Conservation (phyloP, 1,284 basidiomycete species). For the Boletus sp. region DNA sequence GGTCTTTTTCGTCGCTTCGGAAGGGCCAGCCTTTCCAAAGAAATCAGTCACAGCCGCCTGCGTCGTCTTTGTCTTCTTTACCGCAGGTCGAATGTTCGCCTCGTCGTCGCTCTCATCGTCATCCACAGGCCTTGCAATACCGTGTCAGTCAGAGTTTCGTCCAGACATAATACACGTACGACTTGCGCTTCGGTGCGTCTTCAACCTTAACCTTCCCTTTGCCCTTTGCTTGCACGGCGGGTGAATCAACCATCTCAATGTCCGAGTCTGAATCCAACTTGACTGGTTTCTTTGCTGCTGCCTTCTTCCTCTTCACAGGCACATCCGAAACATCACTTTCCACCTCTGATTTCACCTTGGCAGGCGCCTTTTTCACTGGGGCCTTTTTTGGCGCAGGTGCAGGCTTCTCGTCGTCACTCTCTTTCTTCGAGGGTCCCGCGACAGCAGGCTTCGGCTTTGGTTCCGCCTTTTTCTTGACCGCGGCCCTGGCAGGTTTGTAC, state of each 20-base stretch:
- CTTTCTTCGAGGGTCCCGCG: slow-evolving; percentile 32
- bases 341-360: slow-evolving; percentile 34
- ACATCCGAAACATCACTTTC: slow-evolving; percentile 33
- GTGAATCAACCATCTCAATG: slow-evolving; percentile 33
- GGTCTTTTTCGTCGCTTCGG: slow-evolving; percentile 34
- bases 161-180: slow-evolving; percentile 35
- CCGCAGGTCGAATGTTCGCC: slow-evolving; percentile 39
- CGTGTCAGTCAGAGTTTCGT: slow-evolving; percentile 5
- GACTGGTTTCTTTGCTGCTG: slow-evolving; percentile 21
- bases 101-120: slow-evolving; percentile 45
- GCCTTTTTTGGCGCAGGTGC: slow-evolving; percentile 30
- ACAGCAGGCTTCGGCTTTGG: slow-evolving; percentile 31
- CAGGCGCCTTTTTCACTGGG: slow-evolving; percentile 28
- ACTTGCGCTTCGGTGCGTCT: slow-evolving; percentile 51
- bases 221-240: slow-evolving; percentile 24
- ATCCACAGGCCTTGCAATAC: slow-evolving; percentile 31
- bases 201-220: slow-evolving; percentile 39
- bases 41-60: slow-evolving; percentile 55
- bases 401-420: slow-evolving; percentile 33
- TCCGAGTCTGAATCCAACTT: slow-evolving; percentile 41
- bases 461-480: slow-evolving; percentile 42
- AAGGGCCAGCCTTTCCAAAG: slow-evolving; percentile 47
- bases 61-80: slow-evolving; percentile 46
- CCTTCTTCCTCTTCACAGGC: slow-evolving; percentile 21
- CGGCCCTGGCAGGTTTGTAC: slow-evolving; percentile 68